Evolutionary conservation across 139 green algal genomes (phyloP), one percentile per base, ranked within the genome.

Genomic region (Tetradesmus lagerheimii): DNA sequence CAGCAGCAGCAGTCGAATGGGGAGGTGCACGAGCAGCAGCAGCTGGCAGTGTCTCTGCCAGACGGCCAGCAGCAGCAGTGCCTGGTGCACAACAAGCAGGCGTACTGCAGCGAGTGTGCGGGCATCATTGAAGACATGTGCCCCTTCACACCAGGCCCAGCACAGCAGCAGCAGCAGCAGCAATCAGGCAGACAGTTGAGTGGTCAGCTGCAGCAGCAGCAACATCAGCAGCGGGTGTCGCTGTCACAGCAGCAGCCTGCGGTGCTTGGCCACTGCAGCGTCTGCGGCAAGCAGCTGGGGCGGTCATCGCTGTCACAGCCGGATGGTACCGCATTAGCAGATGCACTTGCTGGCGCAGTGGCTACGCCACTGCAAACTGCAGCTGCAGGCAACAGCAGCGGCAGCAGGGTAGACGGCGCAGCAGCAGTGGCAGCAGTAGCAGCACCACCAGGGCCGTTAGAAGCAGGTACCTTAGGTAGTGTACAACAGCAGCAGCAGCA

Each of bases 81-180:
- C 23, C 47, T 50, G 38, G 50, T 87, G 53, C 81, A 88, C 83
- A 88, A 80, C 64, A 38, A 71, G 74, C 74, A 90, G 75, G n/a
- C n/a, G 25, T 91, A 91, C 75, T 91, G 87, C 31, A 25, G 4
- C 31, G 47, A 91, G 53, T 91, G 87, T 67, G 87, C 87, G 29
- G 87, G n/a, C 14, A 91, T 91, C 78, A 91, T 91, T 15, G 57
- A 86, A n/a, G 87, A 91, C 38, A 91, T 91, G 78, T 91, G 77
- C 4, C 87, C 87, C 5, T 86, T 78, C 29, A 78, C 79, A 31
- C 57, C 79, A 47, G 85, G 67, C 50, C 27, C 85, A 83, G 80
- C 78, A 43, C 79, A 47, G 85, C 41, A 41, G 41, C 85, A 86
- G 80, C 83, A 43, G 43, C 85, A 43, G 83, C 43, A 64, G 25